A percentile compares a stretch with the other conserved stretches of the same genome.
These are phyloP conservation scores for Vararia minispora DNA, from an alignment of 768 basidiomycete genomes.

Conservation along the genomic window DNA sequence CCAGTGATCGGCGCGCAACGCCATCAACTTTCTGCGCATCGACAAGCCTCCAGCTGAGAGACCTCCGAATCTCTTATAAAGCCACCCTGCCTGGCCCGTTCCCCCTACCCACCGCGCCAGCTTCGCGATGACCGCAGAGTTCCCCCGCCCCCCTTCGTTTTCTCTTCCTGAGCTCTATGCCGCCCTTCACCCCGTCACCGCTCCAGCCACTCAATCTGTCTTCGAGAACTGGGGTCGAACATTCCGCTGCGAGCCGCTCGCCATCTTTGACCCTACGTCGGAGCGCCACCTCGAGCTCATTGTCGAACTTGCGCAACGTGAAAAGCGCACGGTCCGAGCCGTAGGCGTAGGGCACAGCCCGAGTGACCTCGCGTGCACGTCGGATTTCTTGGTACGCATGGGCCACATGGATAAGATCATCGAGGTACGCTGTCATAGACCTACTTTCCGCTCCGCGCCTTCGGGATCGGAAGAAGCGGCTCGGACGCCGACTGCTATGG, in stretches of 20 bases:
- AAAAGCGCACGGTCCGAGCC: slow-evolving; percentile 62
- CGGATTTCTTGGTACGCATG: slow-evolving; percentile 76
- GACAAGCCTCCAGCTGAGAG: no score
- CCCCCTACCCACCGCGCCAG: not conserved
- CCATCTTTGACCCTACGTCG: slow-evolving; percentile 66
- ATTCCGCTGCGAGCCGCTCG: slow-evolving; percentile 55
- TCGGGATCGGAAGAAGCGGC: no score
- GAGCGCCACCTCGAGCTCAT: slow-evolving; percentile 61
- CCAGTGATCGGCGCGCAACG: no score
- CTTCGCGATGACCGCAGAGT: slow-evolving; percentile 5
- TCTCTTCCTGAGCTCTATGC: slow-evolving; percentile 39
- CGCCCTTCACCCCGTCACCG: slow-evolving; percentile 44
- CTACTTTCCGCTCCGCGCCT: not conserved
- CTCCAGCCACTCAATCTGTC: slow-evolving; percentile 28
- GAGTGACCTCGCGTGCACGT: slow-evolving; percentile 86
- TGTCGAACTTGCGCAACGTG: slow-evolving; percentile 69
- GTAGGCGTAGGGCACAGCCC: slow-evolving; percentile 91
- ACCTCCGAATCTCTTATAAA: slow-evolving; percentile 9
- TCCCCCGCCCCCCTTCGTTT: no score
- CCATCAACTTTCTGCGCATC: no score
- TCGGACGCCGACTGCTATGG: slow-evolving; percentile 4
- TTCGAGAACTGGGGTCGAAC: slow-evolving; percentile 88
- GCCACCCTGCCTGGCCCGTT: not conserved
- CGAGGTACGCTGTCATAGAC: slow-evolving; percentile 45
- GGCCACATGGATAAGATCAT: slow-evolving; percentile 60